phyloP scores from a whole-genome alignment of 495 filamentous ascomycete species.

The Wilcoxina mikolae region DNA sequence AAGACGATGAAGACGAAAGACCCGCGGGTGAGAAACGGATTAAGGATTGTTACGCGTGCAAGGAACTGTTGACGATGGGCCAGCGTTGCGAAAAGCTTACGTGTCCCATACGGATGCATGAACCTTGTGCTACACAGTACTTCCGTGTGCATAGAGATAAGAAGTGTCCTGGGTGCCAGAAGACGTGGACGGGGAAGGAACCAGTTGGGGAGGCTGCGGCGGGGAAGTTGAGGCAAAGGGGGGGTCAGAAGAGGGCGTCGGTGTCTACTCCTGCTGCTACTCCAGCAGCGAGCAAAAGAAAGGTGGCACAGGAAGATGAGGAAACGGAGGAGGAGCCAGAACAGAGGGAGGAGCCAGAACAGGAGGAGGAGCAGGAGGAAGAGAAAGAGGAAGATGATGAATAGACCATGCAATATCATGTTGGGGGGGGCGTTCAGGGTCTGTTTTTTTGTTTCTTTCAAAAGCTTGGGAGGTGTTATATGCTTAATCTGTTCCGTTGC shows the following conservation, averaged over 20 bases:
- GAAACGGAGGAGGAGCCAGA: constrained; percentile 12
- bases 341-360: constrained; percentile 14
- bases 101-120: constrained; percentile 60
- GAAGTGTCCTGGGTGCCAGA: constrained; percentile 60
- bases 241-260: constrained; percentile 10
- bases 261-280: constrained; percentile 5
- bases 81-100: constrained; percentile 59
- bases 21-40: constrained; percentile 40
- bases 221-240: constrained; percentile 20
- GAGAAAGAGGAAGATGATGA: neutral
- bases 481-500: no score
- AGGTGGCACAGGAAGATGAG: constrained; percentile 19
- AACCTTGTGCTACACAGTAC: constrained; percentile 57
- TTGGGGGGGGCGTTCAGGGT: neutral
- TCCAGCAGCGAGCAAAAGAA: constrained; percentile 24
- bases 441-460: constrained; percentile 1
- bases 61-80: constrained; percentile 77
- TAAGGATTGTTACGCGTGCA: constrained; percentile 79
- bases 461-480: no score
- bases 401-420: neutral
- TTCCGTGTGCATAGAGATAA: constrained; percentile 45
- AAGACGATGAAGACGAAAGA: constrained; percentile 41
- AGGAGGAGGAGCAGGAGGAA: constrained; percentile 9
- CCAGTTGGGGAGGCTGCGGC: constrained; percentile 73
- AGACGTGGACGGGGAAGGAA: constrained; percentile 54